Evolutionary conservation across 306 rosid species (phyloP), one percentile per base, ranked within the genome.

Genomic region (Corylus americana): DNA sequence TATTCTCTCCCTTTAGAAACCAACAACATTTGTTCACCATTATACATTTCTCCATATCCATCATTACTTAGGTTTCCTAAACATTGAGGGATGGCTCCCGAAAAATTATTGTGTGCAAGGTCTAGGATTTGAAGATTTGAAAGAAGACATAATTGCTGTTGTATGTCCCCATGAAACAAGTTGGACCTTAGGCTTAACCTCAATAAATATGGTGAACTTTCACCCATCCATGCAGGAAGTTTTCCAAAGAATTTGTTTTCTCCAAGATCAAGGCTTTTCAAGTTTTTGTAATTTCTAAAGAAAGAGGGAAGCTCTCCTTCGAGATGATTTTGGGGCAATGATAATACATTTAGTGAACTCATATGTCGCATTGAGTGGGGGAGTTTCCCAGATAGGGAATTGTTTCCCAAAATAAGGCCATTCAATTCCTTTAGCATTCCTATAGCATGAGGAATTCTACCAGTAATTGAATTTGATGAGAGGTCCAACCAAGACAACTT

Each of bases 181-280:
- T 80, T 80, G 47, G 68, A 37, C 22, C 83, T 55, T 69, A 74
- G 17, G 6, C 79, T 35, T 7, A 80, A 74, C 57, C 69, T 80
- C 31, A 20, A 68, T 22, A 22, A 22, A 22, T 22, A 22, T 22
- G 25, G 25, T 22, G 25, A 22, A 25, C 8, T 67, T 68, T 80
- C 70, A 55, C 81, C 81, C 12, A 82, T 47, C 79, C 57, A 77
- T 1, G 70, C 8, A 0, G 79, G 82, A 35, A 78, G 69, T 3
- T 11, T 2, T 55, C 76, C 82, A 66, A 12, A 13, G 1, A 78
- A 10, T 5, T 58, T 58, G 45, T 70, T 83, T 0, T 75, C 77
- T 13, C 80, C 62, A 74, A 83, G 61, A 78, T 83, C 83, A 51
- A 83, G 51, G 17, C 74, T 62, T 8, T 5, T 18, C 20, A 83